Evolutionary conservation across 495 filamentous ascomycete species (phyloP), one percentile per base, ranked within the genome.

Genomic region (Elaphomyces granulatus): DNA sequence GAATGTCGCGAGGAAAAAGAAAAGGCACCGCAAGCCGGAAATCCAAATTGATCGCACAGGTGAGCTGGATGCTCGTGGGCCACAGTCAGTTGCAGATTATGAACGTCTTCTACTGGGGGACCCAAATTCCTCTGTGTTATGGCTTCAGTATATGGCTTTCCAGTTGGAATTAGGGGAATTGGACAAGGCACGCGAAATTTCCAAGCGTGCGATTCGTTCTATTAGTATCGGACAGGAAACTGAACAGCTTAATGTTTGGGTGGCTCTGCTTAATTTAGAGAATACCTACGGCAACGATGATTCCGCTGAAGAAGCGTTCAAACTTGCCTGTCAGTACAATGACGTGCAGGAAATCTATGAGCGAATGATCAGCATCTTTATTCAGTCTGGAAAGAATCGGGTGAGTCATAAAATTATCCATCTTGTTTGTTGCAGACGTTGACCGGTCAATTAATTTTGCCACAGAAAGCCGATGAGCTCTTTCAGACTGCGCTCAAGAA

Each of bases 61-160:
- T 20, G 82, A 93, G 45, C 72, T 96, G 4, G 84, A 90, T 56
- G 74, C 75, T 32, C 72, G 87, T 44, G 92, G 87, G n/a, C 90
- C 92, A 2, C 87, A 90, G 56, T 86, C 83, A 1, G 72, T 80
- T 14, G 78, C 79, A 38, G 90, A 96, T 55, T 96, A 82, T 57
- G 90, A 98, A 63, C 82, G 90, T 38, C 77, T 94, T 36, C 73
- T 96, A 31, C 75, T 96, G 26, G 84, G 86, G 40, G 82, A 93
- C 51, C 86, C 90, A 1, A 81, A 96, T 53, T 83, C 80, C 6
- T 92, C 90, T 1, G 61, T 78, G 34, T 67, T 96, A 17, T 98
- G 90, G 90, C 80, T 93, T 37, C 71, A 80, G 45, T 98, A 95
- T 63, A 93, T 96, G 81, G 87, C 87, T 15, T 94, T 94, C 67